Conservation (phyloP, 1,284 basidiomycete species). For the Trichosporon faecale region DNA sequence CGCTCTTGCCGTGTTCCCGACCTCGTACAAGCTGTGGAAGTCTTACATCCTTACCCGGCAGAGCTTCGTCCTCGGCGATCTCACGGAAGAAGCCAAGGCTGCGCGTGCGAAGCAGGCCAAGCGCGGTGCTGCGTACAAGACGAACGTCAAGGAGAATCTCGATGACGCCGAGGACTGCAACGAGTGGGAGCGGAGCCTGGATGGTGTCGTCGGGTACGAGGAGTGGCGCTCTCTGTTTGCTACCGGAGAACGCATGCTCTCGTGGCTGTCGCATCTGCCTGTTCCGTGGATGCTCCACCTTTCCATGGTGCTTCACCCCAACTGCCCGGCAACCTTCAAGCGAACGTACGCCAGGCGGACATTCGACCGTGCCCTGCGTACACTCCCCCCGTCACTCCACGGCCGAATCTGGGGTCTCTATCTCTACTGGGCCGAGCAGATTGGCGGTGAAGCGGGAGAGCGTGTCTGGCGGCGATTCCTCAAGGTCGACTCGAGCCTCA, state of each 20-base stretch:
- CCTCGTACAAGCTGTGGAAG: constrained; percentile 92
- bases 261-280: constrained; percentile 84
- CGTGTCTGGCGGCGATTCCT: constrained; percentile 89
- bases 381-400: constrained; percentile 91
- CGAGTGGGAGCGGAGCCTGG: constrained; percentile 80
- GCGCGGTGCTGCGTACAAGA: constrained; percentile 69
- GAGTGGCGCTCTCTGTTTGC: constrained; percentile 91
- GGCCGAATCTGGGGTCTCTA: constrained; percentile 90
- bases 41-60: constrained; percentile 81
- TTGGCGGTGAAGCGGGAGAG: constrained; percentile 79
- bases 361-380: constrained; percentile 90
- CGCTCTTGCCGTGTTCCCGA: constrained; percentile 81
- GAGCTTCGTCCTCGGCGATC: constrained; percentile 77
- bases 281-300: constrained; percentile 92
- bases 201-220: constrained; percentile 83
- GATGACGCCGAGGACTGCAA: constrained; percentile 80
- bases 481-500: constrained; percentile 74
- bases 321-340: constrained; percentile 78
- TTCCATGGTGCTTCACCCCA: constrained; percentile 82
- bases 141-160: constrained; percentile 82
- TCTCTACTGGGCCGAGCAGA: constrained; percentile 85
- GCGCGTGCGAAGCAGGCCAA: constrained; percentile 61
- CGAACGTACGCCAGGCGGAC: constrained; percentile 88
- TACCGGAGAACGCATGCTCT: constrained; percentile 84
- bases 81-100: constrained; percentile 46